Evolutionary conservation across 768 basidiomycete genomes (phyloP), one percentile per base, ranked within the genome.

Genomic region (Panellus pusillus): DNA sequence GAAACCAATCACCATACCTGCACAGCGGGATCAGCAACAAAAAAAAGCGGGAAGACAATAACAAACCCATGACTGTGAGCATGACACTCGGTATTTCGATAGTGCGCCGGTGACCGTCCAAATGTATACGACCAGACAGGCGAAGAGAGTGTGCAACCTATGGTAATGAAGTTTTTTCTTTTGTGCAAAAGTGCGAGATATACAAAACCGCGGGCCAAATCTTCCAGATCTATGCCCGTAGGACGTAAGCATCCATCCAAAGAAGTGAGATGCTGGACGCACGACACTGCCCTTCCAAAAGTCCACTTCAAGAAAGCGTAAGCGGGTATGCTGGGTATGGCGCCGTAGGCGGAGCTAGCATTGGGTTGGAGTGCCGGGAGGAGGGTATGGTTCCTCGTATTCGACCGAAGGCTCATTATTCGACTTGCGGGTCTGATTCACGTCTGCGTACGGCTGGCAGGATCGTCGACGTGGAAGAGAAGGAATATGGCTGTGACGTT

Each of bases 181-280:
- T 9, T 35, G 14, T 35, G 32, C 3, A 35, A 35, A 35, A 24
- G 24, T 35, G 32, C 9, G 14, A 35, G 32, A 35, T 14, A 35
- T 35, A 35, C 18, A 83, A 55, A 1, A 86, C 82, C 0, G 83
- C 83, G 1, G 83, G 83, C 84, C 84, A 87, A 56, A 85, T 84
- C 41, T 79, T 74, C 78, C 81, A 84, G 17, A 85, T 74, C 76
- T 78, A 57, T 3, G 17, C 15, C 6, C 18, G 41, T 18, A 6
- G 17, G 5, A 24, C 9, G 29, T 24, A 2, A 24, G 6, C 24
- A 6, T 24, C 24, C 3, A 41, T n/a, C 20, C 36, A 8, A 27
- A 9, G 4, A 24, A 7, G 47, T 24, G 9, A 14, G 36, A 7
- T n/a, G 19, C 18, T 15, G 20, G 36, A 55, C 54, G n/a, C 18